Conservation (phyloP, 192 early-diverging fungal genomes). For the Cladochytrium replicatum region DNA sequence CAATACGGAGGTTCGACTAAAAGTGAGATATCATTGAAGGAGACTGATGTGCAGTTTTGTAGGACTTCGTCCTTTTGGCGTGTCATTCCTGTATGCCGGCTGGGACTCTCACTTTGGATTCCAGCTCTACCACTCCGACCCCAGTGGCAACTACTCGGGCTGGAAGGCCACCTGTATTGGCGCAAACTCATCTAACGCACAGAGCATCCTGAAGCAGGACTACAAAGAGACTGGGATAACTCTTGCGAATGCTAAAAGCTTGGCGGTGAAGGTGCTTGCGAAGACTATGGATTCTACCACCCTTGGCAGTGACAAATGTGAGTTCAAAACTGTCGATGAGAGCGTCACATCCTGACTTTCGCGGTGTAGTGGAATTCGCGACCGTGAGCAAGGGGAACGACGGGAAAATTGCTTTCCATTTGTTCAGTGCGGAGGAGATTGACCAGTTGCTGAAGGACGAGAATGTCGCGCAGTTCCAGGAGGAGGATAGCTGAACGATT, state of each 20-base stretch:
- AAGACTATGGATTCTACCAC: constrained; percentile 96
- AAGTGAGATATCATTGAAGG: constrained; percentile 1
- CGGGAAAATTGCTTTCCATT: constrained; percentile 52
- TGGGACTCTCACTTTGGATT: constrained; percentile 84
- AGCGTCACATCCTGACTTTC: constrained; percentile 4
- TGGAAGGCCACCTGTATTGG: constrained; percentile 99
- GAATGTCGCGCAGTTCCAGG: no score
- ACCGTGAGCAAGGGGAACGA: constrained; percentile 57
- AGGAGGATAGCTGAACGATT: no score
- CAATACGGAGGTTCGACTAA: constrained; percentile 68
- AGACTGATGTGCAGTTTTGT: background rate
- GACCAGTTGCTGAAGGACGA: constrained; percentile 74
- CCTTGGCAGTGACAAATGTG: constrained; percentile 84
- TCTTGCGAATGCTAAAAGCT: constrained; percentile 78
- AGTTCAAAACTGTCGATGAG: constrained; percentile 15
- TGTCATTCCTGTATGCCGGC: constrained; percentile 95
- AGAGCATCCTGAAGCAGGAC: constrained; percentile 91
- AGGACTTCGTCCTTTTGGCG: constrained; percentile 95
- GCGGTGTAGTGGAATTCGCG: constrained; percentile 75
- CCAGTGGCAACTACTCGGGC: constrained; percentile 96
- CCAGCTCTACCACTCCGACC: constrained; percentile 98
- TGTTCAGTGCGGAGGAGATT: constrained; percentile 66
- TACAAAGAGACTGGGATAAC: constrained; percentile 78
- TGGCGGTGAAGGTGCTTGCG: constrained; percentile 87
- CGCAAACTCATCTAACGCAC: constrained; percentile 82